Evolutionary conservation across 192 early-diverging fungal genomes (phyloP).

Genomic region (Umbelopsis vinacea): DNA sequence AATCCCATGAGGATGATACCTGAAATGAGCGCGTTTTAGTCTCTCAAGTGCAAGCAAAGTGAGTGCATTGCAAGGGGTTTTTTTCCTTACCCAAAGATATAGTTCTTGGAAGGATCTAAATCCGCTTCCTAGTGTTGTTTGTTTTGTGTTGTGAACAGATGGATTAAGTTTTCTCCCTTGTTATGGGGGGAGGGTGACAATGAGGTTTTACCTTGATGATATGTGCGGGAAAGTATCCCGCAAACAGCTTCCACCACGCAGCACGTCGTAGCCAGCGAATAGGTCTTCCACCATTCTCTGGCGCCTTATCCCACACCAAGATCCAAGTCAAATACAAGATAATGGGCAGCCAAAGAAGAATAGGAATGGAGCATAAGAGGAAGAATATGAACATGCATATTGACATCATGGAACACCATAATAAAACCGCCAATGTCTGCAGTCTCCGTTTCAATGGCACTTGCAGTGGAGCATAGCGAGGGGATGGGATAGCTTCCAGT

Average conservation of each 20-base stretch:
- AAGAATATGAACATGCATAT: conserved; percentile 57
- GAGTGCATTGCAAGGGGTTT: too few relatives aligned
- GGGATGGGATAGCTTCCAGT: not conserved
- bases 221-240: conserved; percentile 80
- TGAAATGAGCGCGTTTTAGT: too few relatives aligned
- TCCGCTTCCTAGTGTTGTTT: conserved; percentile 25
- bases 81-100: conserved; percentile 28
- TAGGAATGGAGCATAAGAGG: conserved; percentile 59
- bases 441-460: conserved; percentile 66
- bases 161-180: not conserved
- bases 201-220: conserved; percentile 63
- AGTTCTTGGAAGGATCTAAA: conserved; percentile 33
- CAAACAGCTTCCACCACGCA: conserved; percentile 73
- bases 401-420: conserved; percentile 67
- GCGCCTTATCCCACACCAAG: conserved; percentile 65
- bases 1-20: conserved; percentile 92
- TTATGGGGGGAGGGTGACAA: not conserved
- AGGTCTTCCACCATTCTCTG: conserved; percentile 77
- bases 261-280: conserved; percentile 52
- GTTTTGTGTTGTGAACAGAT: not conserved
- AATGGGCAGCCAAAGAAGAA: conserved; percentile 56
- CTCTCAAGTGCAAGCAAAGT: too few relatives aligned
- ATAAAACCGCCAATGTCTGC: conserved; percentile 65
- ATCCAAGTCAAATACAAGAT: conserved; percentile 79
- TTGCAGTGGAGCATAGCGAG: not conserved